These are phyloP conservation scores for Tolypocladium tundrense DNA, from an alignment of 2,329 filamentous ascomycete genomes.

Conservation along the genomic window DNA sequence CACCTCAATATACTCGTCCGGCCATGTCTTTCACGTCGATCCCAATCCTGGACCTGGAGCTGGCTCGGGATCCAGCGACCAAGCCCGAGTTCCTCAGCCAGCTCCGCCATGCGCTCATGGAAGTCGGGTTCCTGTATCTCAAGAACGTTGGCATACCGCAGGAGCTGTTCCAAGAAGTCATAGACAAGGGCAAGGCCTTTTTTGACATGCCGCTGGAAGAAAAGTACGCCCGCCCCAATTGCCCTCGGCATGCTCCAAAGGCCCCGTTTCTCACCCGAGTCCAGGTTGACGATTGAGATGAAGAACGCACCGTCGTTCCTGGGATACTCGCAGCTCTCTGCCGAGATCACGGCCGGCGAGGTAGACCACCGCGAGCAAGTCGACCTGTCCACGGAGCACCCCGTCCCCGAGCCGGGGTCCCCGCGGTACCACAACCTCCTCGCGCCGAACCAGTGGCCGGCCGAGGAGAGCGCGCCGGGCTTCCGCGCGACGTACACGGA, in stretches of 20 bases:
- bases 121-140: slow-evolving; percentile 83
- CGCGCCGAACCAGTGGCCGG: slow-evolving; percentile 74
- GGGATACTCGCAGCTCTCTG: slow-evolving; percentile 55
- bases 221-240: slow-evolving; percentile 41
- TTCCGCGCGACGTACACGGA: slow-evolving; percentile 62
- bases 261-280: neutral
- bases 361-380: slow-evolving; percentile 80
- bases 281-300: slow-evolving; percentile 58
- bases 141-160: slow-evolving; percentile 67
- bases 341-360: slow-evolving; percentile 62
- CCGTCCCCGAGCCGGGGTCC: slow-evolving; percentile 47
- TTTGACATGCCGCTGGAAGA: slow-evolving; percentile 68
- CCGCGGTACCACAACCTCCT: slow-evolving; percentile 68
- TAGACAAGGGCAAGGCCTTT: slow-evolving; percentile 58
- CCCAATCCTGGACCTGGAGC: slow-evolving; percentile 66
- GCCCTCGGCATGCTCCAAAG: neutral
- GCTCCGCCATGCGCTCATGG: slow-evolving; percentile 65
- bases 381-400: slow-evolving; percentile 72
- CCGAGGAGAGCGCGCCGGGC: slow-evolving; percentile 46
- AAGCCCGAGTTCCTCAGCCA: slow-evolving; percentile 64
- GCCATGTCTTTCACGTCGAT: slow-evolving; percentile 63
- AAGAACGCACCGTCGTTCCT: slow-evolving; percentile 64
- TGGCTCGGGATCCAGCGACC: slow-evolving; percentile 50
- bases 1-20: neutral
- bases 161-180: slow-evolving; percentile 53